Conservation (phyloP, 495 filamentous ascomycete species). For the Endocarpon pusillum region DNA sequence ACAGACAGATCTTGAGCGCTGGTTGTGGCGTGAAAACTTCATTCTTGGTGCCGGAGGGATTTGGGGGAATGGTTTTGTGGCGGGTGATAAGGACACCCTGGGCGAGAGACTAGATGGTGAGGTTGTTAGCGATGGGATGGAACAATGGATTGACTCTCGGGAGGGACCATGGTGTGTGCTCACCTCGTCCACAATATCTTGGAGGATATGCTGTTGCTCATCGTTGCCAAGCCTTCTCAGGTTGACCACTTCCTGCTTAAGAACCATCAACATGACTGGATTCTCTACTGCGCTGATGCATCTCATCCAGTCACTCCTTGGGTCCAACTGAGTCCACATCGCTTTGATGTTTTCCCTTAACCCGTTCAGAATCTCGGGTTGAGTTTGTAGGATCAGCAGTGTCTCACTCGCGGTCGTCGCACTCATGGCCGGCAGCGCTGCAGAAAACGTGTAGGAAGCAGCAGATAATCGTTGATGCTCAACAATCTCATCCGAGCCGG, state of each 20-base stretch:
- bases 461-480: slow-evolving; percentile 89
- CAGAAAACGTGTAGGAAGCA: slow-evolving; percentile 83
- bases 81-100: slow-evolving; percentile 81
- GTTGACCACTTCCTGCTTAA: slow-evolving; percentile 70
- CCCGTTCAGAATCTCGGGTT: slow-evolving; percentile 55
- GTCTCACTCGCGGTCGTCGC: slow-evolving; percentile 90
- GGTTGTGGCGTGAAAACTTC: slow-evolving; percentile 51
- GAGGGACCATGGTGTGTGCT: slow-evolving; percentile 6
- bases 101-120: slow-evolving; percentile 38
- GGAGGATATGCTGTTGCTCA: slow-evolving; percentile 72
- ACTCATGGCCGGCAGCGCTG: slow-evolving; percentile 80
- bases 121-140: slow-evolving; percentile 7
- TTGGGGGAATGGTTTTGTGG: slow-evolving; percentile 57
- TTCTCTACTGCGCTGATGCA: slow-evolving; percentile 75
- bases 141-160: neutral
- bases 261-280: slow-evolving; percentile 65
- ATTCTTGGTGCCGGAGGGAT: slow-evolving; percentile 33
- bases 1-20: slow-evolving; percentile 80
- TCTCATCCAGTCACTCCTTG: slow-evolving; percentile 78
- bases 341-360: slow-evolving; percentile 67
- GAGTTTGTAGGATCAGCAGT: slow-evolving; percentile 64
- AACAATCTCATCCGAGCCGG: slow-evolving; percentile 72
- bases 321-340: slow-evolving; percentile 77
- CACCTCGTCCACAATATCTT: slow-evolving; percentile 91
- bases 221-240: slow-evolving; percentile 44